A percentile compares a stretch with the other conserved stretches of the same genome.
Conservation (phyloP, 2,329 filamentous ascomycete species). For the Didymella lethalis region DNA sequence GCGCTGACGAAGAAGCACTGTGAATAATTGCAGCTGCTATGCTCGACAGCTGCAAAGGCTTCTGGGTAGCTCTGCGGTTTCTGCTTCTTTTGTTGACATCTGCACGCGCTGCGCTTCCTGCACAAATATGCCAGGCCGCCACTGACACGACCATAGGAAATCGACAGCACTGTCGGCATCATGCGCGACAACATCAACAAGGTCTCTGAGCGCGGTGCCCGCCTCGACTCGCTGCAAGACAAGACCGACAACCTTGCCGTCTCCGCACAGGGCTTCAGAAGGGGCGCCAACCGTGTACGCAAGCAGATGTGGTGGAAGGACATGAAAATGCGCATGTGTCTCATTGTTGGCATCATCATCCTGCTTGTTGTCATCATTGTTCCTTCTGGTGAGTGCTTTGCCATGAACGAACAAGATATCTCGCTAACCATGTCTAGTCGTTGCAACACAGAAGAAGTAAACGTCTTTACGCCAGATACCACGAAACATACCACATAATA, state of each 20-base stretch:
- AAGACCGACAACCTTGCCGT: conserved; percentile 93
- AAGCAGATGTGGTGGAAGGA: conserved; percentile 99
- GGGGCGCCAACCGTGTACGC: conserved; percentile 93
- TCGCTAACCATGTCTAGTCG: conserved; percentile 34
- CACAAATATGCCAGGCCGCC: not conserved
- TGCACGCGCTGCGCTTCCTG: not conserved
- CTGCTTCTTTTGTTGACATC: not conserved
- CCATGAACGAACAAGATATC: too few species aligned
- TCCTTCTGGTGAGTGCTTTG: conserved; percentile 74
- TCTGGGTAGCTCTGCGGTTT: not conserved
- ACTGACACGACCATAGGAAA: conserved; percentile 72
- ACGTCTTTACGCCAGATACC: conserved; percentile 35
- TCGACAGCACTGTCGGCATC: conserved; percentile 91
- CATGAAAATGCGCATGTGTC: conserved; percentile 99
- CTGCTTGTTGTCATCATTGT: conserved; percentile 94
- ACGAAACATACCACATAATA: conserved; percentile 45
- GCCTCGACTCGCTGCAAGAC: conserved; percentile 86
- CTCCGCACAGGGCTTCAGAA: conserved; percentile 93
- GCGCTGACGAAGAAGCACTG: conserved; percentile 12
- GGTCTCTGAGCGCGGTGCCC: conserved; percentile 90
- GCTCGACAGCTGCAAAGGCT: not conserved
- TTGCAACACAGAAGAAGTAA: conserved; percentile 37
- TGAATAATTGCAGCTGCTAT: not conserved
- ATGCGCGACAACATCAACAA: conserved; percentile 99
- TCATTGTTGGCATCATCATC: conserved; percentile 89